Evolutionary conservation across 2,329 filamentous ascomycete species (phyloP), one percentile per base, ranked within the genome.

Genomic region (Dothiorella sarmentorum): DNA sequence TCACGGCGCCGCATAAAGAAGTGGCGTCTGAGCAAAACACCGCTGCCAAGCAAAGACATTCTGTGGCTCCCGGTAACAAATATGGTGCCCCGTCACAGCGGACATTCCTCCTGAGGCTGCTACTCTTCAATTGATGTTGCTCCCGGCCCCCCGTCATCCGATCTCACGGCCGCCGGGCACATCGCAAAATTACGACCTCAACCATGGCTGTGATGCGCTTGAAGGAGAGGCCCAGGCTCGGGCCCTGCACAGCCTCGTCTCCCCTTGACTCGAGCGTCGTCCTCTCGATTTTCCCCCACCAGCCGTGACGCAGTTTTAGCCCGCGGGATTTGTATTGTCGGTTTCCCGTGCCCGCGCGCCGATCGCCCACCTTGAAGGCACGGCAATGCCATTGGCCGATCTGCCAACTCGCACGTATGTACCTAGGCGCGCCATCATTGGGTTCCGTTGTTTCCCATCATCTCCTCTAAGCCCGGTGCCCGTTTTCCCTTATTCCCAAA

Each of bases 21-120:
- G n/a, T n/a, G n/a, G n/a, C n/a, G n/a, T n/a, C n/a, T n/a, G n/a
- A n/a, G n/a, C 33, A 38, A 18, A 53, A 53, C 49, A 53, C 49
- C 49, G 49, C 49, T 17, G 49, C 49, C 49, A 53, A 53, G 49
- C 33, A 20, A 33, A 53, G 49, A 35, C 35, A 53, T 53, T 53
- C 49, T 53, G 22, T 53, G 49, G 49, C 49, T 53, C 49, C n/a
- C 29, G 15, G 49, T 53, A 35, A 53, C 49, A 53, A 53, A 53
- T 53, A 26, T 40, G 47, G 47, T n/a, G n/a, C 47, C 31, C 18
- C 11, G 47, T 51, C 22, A n/a, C n/a, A n/a, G 22, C 33, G 49
- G 24, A 38, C 49, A 53, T 53, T 53, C 49, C 49, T 53, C 49
- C 49, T 53, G 49, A 38, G 49, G 47, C 47, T 27, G 44, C 26